These are phyloP conservation scores for Aspergillus sp. DNA, from an alignment of 2,329 filamentous ascomycete species.

Conservation along the genomic window DNA sequence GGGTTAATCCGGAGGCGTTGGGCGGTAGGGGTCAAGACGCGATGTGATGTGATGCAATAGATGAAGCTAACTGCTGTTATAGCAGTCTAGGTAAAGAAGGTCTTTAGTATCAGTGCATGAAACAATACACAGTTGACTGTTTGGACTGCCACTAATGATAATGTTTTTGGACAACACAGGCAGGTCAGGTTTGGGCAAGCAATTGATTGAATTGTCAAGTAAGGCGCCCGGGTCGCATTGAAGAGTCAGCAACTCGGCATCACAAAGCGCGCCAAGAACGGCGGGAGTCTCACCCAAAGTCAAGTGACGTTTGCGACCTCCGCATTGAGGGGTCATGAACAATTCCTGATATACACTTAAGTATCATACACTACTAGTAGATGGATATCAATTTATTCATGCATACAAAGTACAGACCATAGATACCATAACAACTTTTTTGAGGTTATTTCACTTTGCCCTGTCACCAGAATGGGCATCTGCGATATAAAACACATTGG, in stretches of 20 bases:
- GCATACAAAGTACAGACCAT: no score
- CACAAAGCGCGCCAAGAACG: conserved; percentile 9
- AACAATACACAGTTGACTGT: background rate
- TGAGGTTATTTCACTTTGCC: no score
- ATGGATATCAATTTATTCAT: background rate
- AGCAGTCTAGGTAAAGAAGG: background rate
- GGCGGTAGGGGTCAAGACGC: background rate
- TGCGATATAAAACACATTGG: no score
- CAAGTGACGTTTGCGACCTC: background rate
- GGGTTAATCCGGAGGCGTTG: background rate
- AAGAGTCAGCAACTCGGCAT: background rate
- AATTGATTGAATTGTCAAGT: background rate
- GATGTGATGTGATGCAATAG: background rate
- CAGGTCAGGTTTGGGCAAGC: background rate
- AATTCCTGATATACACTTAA: background rate
- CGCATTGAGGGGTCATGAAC: background rate
- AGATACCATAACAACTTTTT: no score
- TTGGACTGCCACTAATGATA: background rate
- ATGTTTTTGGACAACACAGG: background rate
- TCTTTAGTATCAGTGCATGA: background rate
- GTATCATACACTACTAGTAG: background rate
- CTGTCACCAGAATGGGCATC: no score
- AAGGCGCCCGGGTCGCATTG: conserved; percentile 2
- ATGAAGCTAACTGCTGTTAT: background rate
- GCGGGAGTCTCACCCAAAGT: background rate